Percentiles rank a stretch among this genome's conserved stretches.
Evolutionary conservation across 768 basidiomycete genomes (phyloP).

Genomic region (Pleurotus pulmonarius): DNA sequence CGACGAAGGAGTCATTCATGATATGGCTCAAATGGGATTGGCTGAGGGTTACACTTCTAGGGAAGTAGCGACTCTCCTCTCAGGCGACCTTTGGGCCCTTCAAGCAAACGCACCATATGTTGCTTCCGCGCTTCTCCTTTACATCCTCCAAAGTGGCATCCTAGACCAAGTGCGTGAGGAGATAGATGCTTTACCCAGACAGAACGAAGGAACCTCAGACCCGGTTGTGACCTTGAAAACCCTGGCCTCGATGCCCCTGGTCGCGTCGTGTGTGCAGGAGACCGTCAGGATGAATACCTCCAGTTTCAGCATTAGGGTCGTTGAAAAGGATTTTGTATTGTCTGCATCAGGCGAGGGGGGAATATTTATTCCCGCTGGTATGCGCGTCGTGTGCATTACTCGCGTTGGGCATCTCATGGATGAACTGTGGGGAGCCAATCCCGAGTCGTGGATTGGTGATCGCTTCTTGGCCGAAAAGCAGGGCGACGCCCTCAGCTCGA

Average conservation of each 20-base stretch:
- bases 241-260: not conserved
- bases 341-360: not conserved
- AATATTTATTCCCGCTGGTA: not conserved
- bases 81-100: constrained; percentile 7
- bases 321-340: constrained; percentile 5
- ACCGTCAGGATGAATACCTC: constrained; percentile 5
- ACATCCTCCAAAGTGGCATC: constrained; percentile 3
- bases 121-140: constrained; percentile 2
- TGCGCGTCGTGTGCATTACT: not conserved
- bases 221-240: not conserved
- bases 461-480: constrained; percentile 1
- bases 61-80: constrained; percentile 1
- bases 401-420: not conserved
- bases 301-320: constrained; percentile 7
- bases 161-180: constrained; percentile 3
- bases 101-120: constrained; percentile 6
- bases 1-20: constrained; percentile 1
- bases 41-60: not conserved
- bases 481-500: not conserved
- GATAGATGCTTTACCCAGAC: constrained; percentile 6
- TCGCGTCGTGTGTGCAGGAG: constrained; percentile 4
- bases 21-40: not conserved
- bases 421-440: not conserved
- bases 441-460: constrained; percentile 1
- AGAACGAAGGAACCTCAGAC: not conserved